phyloP scores from a whole-genome alignment of 108 stramenopile species.

The Skeletonema costatum region DNA sequence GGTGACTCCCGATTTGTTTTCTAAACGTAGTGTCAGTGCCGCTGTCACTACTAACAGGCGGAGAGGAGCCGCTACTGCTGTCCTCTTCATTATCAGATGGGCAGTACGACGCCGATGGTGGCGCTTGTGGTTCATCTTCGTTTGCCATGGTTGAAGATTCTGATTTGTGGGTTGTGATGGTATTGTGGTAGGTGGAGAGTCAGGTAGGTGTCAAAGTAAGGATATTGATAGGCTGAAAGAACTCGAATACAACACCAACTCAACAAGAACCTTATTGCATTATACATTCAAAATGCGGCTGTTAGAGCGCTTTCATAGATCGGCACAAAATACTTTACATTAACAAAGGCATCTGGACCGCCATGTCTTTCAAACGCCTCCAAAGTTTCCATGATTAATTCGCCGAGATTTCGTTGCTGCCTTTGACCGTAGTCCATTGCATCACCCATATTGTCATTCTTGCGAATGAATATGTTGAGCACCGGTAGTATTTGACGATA shows the following conservation, averaged over 20 bases:
- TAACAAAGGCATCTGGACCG: conserved; percentile 88
- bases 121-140: neutral
- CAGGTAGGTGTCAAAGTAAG: too few relatives aligned
- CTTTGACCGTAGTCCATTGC: conserved; percentile 86
- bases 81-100: neutral
- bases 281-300: neutral
- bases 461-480: conserved; percentile 77
- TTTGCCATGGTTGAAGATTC: too few relatives aligned
- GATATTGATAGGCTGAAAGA: too few relatives aligned
- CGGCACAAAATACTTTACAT: conserved; percentile 85
- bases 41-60: neutral
- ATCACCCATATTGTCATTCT: conserved; percentile 85
- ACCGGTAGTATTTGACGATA: conserved; percentile 91
- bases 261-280: too few relatives aligned
- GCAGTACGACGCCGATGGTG: neutral
- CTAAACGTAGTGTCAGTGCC: neutral
- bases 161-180: too few relatives aligned
- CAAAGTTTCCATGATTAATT: conserved; percentile 80
- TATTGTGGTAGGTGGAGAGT: too few relatives aligned
- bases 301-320: conserved; percentile 60
- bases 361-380: conserved; percentile 85
- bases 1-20: conserved; percentile 11
- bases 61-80: neutral
- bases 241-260: too few relatives aligned
- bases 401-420: conserved; percentile 78